Conservation (phyloP, 495 filamentous ascomycete species). For the Aspergillus cavernicola region DNA sequence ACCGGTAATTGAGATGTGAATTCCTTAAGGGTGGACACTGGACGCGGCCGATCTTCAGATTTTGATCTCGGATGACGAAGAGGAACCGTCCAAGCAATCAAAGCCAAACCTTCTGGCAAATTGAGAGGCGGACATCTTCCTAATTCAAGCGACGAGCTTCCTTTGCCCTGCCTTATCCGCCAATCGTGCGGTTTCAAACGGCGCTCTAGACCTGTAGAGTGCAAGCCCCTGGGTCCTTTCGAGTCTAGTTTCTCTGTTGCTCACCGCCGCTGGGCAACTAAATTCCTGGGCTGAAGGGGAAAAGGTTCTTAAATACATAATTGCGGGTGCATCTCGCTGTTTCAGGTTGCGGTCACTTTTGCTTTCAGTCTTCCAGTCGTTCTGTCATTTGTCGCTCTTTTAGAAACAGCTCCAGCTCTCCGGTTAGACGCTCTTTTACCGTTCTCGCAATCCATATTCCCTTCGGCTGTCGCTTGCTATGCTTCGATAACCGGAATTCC, state of each 20-base stretch:
- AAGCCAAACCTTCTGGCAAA: constrained; percentile 14
- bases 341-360: constrained; percentile 28
- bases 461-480: constrained; percentile 20
- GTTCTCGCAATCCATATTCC: constrained; percentile 22
- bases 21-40: neutral
- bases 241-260: constrained; percentile 9
- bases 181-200: constrained; percentile 25
- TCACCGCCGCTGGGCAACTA: constrained; percentile 37
- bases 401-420: constrained; percentile 31
- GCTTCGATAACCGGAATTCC: constrained; percentile 17
- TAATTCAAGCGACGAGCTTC: constrained; percentile 11
- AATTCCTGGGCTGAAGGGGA: constrained; percentile 22
- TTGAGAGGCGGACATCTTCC: constrained; percentile 16
- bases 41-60: constrained; percentile 15
- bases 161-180: constrained; percentile 10
- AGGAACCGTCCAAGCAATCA: constrained; percentile 8
- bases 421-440: constrained; percentile 31
- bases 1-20: neutral
- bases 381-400: constrained; percentile 33
- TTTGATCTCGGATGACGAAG: constrained; percentile 15
- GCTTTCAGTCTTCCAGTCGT: constrained; percentile 28
- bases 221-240: constrained; percentile 20
- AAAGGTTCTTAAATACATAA: constrained; percentile 18
- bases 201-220: constrained; percentile 17
- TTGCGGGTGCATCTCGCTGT: constrained; percentile 23